These are phyloP conservation scores for Claviceps fusiformis DNA, from an alignment of 2,329 filamentous ascomycete species.

Conservation along the genomic window DNA sequence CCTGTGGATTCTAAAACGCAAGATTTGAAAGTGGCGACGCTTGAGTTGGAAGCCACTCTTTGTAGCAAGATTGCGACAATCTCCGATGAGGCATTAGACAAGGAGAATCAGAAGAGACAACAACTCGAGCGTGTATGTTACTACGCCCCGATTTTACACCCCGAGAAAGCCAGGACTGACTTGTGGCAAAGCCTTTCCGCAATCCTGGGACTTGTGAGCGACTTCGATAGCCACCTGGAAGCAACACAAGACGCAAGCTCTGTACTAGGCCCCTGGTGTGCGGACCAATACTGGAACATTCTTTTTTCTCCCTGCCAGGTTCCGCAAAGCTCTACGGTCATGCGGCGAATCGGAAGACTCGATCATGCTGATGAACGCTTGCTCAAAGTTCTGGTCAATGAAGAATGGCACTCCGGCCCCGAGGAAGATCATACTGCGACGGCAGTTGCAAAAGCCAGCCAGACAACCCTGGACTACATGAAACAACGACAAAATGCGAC, in stretches of 20 bases:
- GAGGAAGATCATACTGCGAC: neutral
- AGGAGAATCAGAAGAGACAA: constrained; percentile 11
- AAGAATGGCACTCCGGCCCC: neutral
- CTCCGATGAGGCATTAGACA: constrained; percentile 23
- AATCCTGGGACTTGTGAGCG: constrained; percentile 24
- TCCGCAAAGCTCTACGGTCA: constrained; percentile 42
- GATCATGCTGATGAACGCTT: neutral
- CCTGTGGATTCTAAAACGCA: constrained; percentile 67
- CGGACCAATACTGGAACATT: constrained; percentile 62
- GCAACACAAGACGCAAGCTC: constrained; percentile 47
- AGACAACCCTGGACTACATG: neutral
- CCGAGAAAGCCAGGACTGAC: constrained; percentile 40
- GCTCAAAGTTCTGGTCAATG: neutral
- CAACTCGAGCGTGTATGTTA: constrained; percentile 36
- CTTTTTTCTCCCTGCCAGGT: constrained; percentile 52
- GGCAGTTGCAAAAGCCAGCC: neutral
- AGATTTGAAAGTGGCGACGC: constrained; percentile 56
- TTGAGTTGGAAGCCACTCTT: constrained; percentile 61
- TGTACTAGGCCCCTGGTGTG: constrained; percentile 69
- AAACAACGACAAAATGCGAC: neutral
- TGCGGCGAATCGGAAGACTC: neutral
- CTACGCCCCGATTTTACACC: constrained; percentile 33
- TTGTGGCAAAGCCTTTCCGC: constrained; percentile 45
- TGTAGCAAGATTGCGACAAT: constrained; percentile 74
- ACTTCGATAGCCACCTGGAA: constrained; percentile 43